Conservation (phyloP, 495 filamentous ascomycete genomes). For the Xylaria bambusicola region DNA sequence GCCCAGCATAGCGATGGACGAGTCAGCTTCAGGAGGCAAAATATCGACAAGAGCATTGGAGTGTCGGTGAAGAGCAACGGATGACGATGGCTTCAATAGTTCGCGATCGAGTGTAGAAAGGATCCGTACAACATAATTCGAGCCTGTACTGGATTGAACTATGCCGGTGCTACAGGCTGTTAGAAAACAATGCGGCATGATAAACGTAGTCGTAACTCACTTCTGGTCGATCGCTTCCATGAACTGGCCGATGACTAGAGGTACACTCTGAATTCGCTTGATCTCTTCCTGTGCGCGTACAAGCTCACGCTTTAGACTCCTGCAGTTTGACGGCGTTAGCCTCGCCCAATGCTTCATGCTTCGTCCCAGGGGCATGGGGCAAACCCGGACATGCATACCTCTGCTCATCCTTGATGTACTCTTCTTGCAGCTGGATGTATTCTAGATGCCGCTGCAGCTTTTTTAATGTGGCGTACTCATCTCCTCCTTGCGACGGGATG, state of each 20-base stretch:
- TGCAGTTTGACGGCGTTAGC: conserved; percentile 36
- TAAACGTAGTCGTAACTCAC: conserved; percentile 51
- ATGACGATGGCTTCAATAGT: conserved; percentile 94
- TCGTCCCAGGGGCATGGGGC: too few relatives aligned
- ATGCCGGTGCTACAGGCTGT: conserved; percentile 79
- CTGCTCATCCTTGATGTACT: conserved; percentile 99
- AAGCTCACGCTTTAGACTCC: conserved; percentile 94
- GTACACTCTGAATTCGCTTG: conserved; percentile 98
- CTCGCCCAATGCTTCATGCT: too few relatives aligned
- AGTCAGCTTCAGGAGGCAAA: conserved; percentile 95
- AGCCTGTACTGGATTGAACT: conserved; percentile 95
- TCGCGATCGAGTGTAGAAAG: conserved; percentile 98
- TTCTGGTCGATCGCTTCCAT: conserved; percentile 99
- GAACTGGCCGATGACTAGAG: conserved; percentile 97
- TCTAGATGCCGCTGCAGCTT: conserved; percentile 94
- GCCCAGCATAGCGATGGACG: conserved; percentile 96
- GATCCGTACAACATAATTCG: conserved; percentile 98
- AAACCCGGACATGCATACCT: conserved; percentile 56
- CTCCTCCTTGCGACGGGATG: conserved; percentile 73
- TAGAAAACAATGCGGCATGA: not conserved
- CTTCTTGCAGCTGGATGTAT: conserved; percentile 98
- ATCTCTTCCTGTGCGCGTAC: conserved; percentile 98
- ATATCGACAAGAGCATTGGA: conserved; percentile 99
- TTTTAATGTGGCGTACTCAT: conserved; percentile 94
- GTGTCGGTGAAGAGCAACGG: conserved; percentile 95